A percentile compares a stretch with the other conserved stretches of the same genome.
These are phyloP conservation scores for Turnera subulata DNA, from an alignment of 345 rosid genomes.

Conservation along the genomic window DNA sequence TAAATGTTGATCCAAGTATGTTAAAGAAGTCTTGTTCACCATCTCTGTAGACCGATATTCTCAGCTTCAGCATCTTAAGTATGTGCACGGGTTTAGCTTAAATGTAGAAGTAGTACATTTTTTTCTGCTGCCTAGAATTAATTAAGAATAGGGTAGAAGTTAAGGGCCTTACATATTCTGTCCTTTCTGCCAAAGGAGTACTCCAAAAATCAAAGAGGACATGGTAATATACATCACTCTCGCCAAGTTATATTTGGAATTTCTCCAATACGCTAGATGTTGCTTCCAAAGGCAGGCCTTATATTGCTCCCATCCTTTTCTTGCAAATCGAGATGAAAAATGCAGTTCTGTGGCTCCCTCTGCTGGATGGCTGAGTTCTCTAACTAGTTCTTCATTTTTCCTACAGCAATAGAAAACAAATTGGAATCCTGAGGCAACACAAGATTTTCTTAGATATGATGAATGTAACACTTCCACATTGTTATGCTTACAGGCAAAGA, in stretches of 20 bases:
- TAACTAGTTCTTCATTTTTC: slow-evolving; percentile 19
- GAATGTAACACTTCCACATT: no score
- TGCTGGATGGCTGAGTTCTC: slow-evolving; percentile 16
- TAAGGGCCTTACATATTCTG: slow-evolving; percentile 30
- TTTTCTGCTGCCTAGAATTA: no score
- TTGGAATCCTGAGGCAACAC: no score
- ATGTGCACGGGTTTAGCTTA: no score
- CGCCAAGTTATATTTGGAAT: slow-evolving; percentile 31
- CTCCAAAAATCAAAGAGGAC: slow-evolving; percentile 26
- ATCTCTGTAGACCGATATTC: slow-evolving; percentile 24
- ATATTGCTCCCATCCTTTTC: slow-evolving; percentile 32
- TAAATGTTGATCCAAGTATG: slow-evolving; percentile 43
- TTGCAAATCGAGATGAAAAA: slow-evolving; percentile 19
- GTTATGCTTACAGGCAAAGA: slow-evolving; percentile 24
- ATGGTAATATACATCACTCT: slow-evolving; percentile 12
- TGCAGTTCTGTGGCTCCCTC: slow-evolving; percentile 20
- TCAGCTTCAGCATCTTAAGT: no score
- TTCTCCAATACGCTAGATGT: slow-evolving; percentile 37
- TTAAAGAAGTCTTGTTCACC: slow-evolving; percentile 47
- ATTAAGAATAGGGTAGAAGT: no score
- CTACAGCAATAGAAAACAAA: slow-evolving; percentile 18
- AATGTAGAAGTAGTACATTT: no score
- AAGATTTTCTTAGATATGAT: background rate
- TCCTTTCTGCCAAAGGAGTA: slow-evolving; percentile 36
- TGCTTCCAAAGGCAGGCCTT: slow-evolving; percentile 45